Evolutionary conservation across 1,139 yeast genomes (phyloP), one percentile per base, ranked within the genome.

Genomic region (Debaryomycetaceae sp.): DNA sequence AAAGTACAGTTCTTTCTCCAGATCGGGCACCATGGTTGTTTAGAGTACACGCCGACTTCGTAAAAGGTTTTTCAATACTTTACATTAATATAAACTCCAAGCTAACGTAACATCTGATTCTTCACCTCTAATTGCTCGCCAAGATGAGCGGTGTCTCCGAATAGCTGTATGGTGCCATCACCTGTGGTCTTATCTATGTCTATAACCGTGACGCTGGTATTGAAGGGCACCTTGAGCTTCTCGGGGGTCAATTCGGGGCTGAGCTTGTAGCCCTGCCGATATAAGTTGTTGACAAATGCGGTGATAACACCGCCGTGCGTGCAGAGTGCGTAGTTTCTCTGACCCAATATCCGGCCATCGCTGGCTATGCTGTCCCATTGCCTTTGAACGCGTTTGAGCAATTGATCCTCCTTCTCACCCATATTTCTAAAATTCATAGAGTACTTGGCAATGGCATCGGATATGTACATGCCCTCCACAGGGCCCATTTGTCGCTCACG

Each of bases 231-330:
- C 39, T 68, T 69, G 38, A 81, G 60, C 33, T 67, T 69, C 1
- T 59, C 65, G 5, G 48, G 55, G 1, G 55, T 47, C 34, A 73
- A 56, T 2, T 56, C 59, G 1, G 53, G 46, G 6, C 50, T 53
- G 33, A 78, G 53, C n/a, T 41, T 39, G 42, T 60, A 75, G 4
- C 56, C 51, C 29, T 51, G 45, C 3, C 46, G 43, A 36, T 71
- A 59, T 23, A 74, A 51, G 38, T 71, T 63, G 32, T 74, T 70
- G 30, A 73, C 48, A 28, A 81, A 68, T 28, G 77, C 71, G 32
- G 85, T 71, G 20, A 88, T 78, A 2, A 85, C 85, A 5, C 96
- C 95, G 13, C 96, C 96, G 49, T 88, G 96, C 9, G 91, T 78
- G 35, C 91, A 78, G 16, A 86, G 40, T 17, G 79, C 61, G 2